Percentiles rank a stretch among this genome's conserved stretches.
Evolutionary conservation across 2,329 filamentous ascomycete species (phyloP).

Genomic region (Ceratocystis smalleyi): DNA sequence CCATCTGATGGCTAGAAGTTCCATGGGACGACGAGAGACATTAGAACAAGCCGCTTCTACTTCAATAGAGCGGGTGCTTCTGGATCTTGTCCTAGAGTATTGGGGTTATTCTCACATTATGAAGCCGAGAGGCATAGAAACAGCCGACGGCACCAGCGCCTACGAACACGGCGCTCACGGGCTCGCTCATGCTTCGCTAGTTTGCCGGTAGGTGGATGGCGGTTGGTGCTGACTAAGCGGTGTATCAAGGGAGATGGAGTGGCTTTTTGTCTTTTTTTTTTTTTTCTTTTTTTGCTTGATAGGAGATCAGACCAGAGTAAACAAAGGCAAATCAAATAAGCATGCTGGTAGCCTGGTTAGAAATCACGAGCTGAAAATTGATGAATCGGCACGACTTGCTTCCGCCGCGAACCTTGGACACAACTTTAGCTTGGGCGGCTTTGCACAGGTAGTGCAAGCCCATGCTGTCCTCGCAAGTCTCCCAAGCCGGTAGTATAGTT

Average conservation of each 20-base stretch:
- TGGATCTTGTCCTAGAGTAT: conserved; percentile 3
- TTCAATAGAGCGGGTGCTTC: background rate
- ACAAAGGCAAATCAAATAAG: background rate
- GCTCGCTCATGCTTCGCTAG: conserved; percentile 21
- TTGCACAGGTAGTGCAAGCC: background rate
- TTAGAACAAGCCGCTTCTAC: background rate
- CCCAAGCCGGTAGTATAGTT: background rate
- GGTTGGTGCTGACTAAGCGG: too few species aligned
- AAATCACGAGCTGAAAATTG: background rate
- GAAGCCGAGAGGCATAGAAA: conserved; percentile 55
- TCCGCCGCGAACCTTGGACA: background rate
- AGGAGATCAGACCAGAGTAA: background rate
- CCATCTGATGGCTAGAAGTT: conserved; percentile 30
- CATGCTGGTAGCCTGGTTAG: background rate
- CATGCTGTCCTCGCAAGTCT: background rate
- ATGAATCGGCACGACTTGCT: background rate
- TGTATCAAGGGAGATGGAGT: background rate
- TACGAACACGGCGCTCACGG: conserved; percentile 48
- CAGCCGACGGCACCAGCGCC: conserved; percentile 58
- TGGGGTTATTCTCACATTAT: conserved; percentile 31
- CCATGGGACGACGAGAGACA: background rate
- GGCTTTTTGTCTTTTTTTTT: too few species aligned
- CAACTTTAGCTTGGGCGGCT: too few species aligned
- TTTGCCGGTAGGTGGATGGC: too few species aligned
- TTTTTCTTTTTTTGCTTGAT: background rate